Evolutionary conservation across 768 basidiomycete genomes (phyloP).

Genomic region (Terana coerulea): DNA sequence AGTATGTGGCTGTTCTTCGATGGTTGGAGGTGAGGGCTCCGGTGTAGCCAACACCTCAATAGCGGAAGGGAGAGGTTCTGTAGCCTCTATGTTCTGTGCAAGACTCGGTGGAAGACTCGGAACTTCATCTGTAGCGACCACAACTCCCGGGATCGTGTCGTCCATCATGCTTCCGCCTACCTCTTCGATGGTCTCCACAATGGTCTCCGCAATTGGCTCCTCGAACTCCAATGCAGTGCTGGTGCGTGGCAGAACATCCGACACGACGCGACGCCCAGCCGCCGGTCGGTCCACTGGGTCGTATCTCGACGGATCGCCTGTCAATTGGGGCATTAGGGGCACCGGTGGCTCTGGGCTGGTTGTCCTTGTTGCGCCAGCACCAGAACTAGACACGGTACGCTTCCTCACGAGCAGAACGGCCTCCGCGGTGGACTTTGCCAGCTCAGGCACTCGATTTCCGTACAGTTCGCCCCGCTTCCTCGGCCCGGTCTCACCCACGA

Average conservation of each 20-base stretch:
- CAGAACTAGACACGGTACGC: constrained; percentile 18
- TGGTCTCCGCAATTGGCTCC: background rate
- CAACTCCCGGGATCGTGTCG: too few species aligned
- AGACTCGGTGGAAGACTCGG: too few species aligned
- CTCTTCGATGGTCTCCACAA: background rate
- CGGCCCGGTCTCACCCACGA: constrained; percentile 41
- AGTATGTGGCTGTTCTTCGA: too few species aligned
- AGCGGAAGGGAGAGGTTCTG: too few species aligned
- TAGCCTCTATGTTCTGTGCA: too few species aligned
- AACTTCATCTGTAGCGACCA: too few species aligned
- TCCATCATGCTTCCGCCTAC: background rate
- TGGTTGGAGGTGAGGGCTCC: too few species aligned
- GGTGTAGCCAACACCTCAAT: too few species aligned
- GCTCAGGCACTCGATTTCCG: constrained; percentile 60
- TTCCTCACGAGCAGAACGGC: constrained; percentile 8
- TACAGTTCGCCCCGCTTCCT: constrained; percentile 65
- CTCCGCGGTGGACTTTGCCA: constrained; percentile 22
- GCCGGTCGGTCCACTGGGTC: background rate
- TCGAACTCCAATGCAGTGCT: background rate
- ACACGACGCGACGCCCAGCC: constrained; percentile 14
- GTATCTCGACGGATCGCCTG: background rate
- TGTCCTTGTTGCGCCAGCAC: constrained; percentile 10
- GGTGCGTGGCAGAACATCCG: constrained; percentile 13
- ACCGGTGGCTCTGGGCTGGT: constrained; percentile 13
- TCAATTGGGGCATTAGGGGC: background rate